Evolutionary conservation across 1,284 basidiomycete genomes (phyloP).

Genomic region (Leucoagaricus sp.): DNA sequence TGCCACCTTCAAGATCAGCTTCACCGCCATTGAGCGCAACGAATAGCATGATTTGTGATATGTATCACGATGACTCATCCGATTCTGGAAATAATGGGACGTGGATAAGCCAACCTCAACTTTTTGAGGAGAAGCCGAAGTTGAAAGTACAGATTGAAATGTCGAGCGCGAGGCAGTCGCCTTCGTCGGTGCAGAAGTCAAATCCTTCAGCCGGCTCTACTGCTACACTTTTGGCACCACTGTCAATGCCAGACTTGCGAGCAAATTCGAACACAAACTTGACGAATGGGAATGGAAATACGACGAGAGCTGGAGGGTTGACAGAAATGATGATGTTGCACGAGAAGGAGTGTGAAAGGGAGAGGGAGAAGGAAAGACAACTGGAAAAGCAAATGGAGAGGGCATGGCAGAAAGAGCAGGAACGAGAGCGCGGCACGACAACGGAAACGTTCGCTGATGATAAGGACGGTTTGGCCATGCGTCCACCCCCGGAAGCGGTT

Average conservation of each 20-base stretch:
- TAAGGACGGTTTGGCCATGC: constrained; percentile 75
- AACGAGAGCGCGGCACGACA: not conserved
- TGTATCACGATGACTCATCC: constrained; percentile 12
- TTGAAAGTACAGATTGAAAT: constrained; percentile 14
- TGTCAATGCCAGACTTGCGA: not conserved
- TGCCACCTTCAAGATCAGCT: constrained; percentile 8
- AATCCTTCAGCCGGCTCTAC: constrained; percentile 6
- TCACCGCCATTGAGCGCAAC: constrained; percentile 12
- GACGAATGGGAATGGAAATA: not conserved
- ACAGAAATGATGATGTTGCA: constrained; percentile 7
- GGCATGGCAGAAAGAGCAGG: constrained; percentile 7
- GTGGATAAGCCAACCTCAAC: constrained; percentile 8
- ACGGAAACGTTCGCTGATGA: constrained; percentile 50
- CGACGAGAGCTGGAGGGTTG: not conserved
- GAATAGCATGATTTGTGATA: constrained; percentile 9
- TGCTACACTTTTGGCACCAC: constrained; percentile 3
- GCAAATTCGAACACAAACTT: not conserved
- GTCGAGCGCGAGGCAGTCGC: constrained; percentile 3
- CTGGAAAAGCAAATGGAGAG: not conserved
- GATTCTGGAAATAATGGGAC: constrained; percentile 13
- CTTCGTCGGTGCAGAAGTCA: constrained; percentile 6
- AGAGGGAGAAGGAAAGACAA: constrained; percentile 2
- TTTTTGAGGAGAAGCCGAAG: constrained; percentile 12
- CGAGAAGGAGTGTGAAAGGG: not conserved
- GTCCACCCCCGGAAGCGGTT: constrained; percentile 92